These are phyloP conservation scores for Hanseniaspora lachancei DNA, from an alignment of 805 yeast genomes.

Conservation along the genomic window DNA sequence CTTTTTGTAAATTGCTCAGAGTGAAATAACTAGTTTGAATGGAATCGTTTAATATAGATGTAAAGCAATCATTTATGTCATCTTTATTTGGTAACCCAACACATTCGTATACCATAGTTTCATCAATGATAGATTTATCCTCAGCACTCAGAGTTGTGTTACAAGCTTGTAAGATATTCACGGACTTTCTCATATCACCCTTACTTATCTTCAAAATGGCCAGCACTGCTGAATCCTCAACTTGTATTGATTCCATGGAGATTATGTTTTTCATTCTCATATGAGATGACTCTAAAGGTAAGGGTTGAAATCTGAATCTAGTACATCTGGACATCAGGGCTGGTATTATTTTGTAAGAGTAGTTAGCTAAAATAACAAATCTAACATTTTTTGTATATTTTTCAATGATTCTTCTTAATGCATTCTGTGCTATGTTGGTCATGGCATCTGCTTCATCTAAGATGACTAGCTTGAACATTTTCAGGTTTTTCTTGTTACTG, in stretches of 20 bases:
- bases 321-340: conserved; percentile 92
- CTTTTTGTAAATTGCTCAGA: conserved; percentile 47
- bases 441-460: conserved; percentile 93
- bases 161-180: conserved; percentile 90
- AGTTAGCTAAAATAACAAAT: conserved; percentile 89
- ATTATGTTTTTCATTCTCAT: conserved; percentile 59
- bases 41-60: conserved; percentile 70
- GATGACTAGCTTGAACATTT: conserved; percentile 79
- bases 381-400: conserved; percentile 90
- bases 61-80: conserved; percentile 63
- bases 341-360: conserved; percentile 89
- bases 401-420: conserved; percentile 67
- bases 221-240: conserved; percentile 45
- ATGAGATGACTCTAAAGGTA: conserved; percentile 52
- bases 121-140: conserved; percentile 33
- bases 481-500: conserved; percentile 23
- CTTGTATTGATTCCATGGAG: conserved; percentile 47
- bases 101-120: conserved; percentile 77
- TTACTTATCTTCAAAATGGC: conserved; percentile 62
- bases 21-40: conserved; percentile 70
- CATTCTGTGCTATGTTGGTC: conserved; percentile 79
- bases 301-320: conserved; percentile 81
- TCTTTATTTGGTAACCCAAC: conserved; percentile 91
- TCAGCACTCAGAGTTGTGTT: conserved; percentile 49
- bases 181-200: conserved; percentile 94